These are phyloP conservation scores for Austroboletus novae-zelandiae DNA, from an alignment of 1,284 basidiomycete genomes.

Conservation along the genomic window DNA sequence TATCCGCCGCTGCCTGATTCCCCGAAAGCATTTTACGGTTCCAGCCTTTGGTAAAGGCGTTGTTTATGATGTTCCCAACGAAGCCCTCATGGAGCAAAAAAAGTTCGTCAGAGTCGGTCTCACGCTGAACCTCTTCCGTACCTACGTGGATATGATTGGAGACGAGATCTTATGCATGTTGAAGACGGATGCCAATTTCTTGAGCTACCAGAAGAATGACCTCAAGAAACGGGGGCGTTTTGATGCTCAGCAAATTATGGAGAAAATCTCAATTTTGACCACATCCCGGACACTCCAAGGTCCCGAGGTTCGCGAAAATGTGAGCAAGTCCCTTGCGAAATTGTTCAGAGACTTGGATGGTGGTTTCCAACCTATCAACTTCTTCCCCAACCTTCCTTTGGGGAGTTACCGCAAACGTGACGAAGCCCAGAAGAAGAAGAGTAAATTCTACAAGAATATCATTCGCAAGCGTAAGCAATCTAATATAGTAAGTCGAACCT, in stretches of 20 bases:
- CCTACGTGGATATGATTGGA: constrained; percentile 90
- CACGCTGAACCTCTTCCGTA: constrained; percentile 86
- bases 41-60: constrained; percentile 97
- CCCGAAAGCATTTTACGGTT: constrained; percentile 75
- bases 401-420: constrained; percentile 89
- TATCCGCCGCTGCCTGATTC: constrained; percentile 47
- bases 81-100: constrained; percentile 99
- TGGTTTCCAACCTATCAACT: constrained; percentile 90
- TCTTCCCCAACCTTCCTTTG: constrained; percentile 91
- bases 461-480: constrained; percentile 72
- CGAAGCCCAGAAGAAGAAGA: constrained; percentile 90
- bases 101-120: constrained; percentile 96
- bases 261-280: constrained; percentile 94
- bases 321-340: constrained; percentile 86
- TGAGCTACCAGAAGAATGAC: constrained; percentile 64
- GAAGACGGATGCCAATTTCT: constrained; percentile 51
- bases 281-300: constrained; percentile 94
- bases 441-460: constrained; percentile 90
- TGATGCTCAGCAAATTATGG: constrained; percentile 71
- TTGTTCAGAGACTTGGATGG: constrained; percentile 91
- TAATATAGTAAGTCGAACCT: constrained; percentile 37
- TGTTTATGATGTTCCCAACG: constrained; percentile 97
- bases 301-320: constrained; percentile 75
- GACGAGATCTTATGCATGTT: constrained; percentile 72
- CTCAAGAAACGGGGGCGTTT: constrained; percentile 73